Evolutionary conservation across 805 yeast genomes (phyloP), one percentile per base, ranked within the genome.

Genomic region (Barnettozyma botsteinii): DNA sequence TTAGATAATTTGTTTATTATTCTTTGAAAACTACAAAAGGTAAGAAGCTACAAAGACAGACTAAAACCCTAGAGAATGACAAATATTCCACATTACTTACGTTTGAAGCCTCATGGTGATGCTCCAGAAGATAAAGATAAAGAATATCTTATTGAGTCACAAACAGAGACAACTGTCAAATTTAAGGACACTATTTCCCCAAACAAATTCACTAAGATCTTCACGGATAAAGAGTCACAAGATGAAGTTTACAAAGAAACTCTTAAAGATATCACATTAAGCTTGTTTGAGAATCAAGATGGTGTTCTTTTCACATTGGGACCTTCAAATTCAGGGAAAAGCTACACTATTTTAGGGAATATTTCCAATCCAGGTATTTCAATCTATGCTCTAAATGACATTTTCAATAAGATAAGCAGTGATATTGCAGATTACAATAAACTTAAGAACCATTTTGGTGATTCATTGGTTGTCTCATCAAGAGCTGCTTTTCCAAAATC

Each of bases 251-350:
- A 65, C 55, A 55, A 58, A 10, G 55, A 43, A 19, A 50, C 51
- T 0, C 25, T 55, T 21, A 42, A 53, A 28, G 53, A 50, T 23
- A 33, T 49, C 23, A 50, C 55, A 0, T 10, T 33, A 3, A 50
- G 48, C 14, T n/a, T 51, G 15, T 48, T 62, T 4, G 48, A 47
- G 3, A 64, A 61, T 8, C 57, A 60, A 15, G 78, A 74, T 47
- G 62, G 69, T 17, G 55, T 69, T 8, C 48, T 73, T 23, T 69
- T 75, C 47, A 64, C 77, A 0, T 49, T 75, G 48, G 81, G 81
- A 1, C 74, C 80, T 25, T 69, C 79, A 1, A 73, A 72, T 26
- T 65, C 75, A 6, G 80, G 80, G 2, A 75, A 75, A 45, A 59
- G 65, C 10, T 60, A 56, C 42, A 56, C 72, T 1, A 45, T 68